Base-by-base conservation (phyloP, 2,329 filamentous ascomycete genomes). In the Colletotrichum navitas region DNA sequence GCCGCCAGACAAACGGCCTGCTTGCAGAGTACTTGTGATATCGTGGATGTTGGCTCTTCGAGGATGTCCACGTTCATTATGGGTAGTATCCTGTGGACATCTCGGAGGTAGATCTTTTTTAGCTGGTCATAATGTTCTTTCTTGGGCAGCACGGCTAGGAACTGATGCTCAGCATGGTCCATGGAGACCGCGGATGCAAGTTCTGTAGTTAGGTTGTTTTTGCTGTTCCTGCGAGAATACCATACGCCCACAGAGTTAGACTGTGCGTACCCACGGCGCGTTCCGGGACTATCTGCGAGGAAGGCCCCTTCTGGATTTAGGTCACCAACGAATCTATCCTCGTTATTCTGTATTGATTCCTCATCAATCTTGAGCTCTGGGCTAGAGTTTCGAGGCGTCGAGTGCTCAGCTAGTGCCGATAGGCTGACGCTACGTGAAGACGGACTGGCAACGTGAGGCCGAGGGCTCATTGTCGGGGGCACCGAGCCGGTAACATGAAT, bases 301-400 rank as follows among this genome's bases (percentile, higher is more conserved):
- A 77, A 77, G 5, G 75, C 71, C 3, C 74, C 75, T 45, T 77
- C 75, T 5, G 76, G 76, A 63, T 74, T 76, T 18, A 77, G 56
- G 54, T 76, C 73, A 18, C 74, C 75, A 29, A 77, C 75, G 45
- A 77, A 77, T 5, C 69, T 54, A 16, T 67, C 69, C 24, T 72
- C 69, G 3, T 72, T 61, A 12, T 69, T 52, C 67, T 73, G 49
- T 68, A 60, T 43, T 54, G 67, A 45, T 65, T 70, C 71, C 16
- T 75, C 63, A 47, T 63, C 61, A 49, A 36, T 43, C 29, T 39
- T 36, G 68, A 24, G 39, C 10, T 58, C 39, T 26, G 41, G 39
- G 18, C n/a, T 63, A 3, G 59, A 10, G 21, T 29, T 62, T 1
- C 10, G 41, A 52, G 32, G 32, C 16, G 41, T 32, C 18, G 43